Percentiles rank a stretch among this genome's conserved stretches.
These are phyloP conservation scores for Exophiala viscosa DNA, from an alignment of 2,329 filamentous ascomycete species.

Conservation along the genomic window DNA sequence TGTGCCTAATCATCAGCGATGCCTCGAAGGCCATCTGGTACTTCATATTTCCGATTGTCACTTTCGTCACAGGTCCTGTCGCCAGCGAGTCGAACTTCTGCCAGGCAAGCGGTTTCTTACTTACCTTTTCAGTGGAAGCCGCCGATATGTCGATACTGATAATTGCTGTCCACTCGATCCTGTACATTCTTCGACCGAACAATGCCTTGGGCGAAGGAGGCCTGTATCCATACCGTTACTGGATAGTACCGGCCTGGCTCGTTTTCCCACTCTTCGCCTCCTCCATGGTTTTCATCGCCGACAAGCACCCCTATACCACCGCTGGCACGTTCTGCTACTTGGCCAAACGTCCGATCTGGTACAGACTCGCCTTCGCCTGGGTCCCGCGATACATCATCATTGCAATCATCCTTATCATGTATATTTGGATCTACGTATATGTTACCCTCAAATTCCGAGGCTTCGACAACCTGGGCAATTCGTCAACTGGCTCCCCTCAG, in stretches of 20 bases:
- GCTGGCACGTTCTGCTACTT: conserved; percentile 68
- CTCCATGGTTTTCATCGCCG: conserved; percentile 60
- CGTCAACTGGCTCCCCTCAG: conserved; percentile 1
- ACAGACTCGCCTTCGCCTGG: conserved; percentile 66
- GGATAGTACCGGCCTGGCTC: conserved; percentile 57
- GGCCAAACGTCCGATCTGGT: conserved; percentile 65
- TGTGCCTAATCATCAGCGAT: conserved; percentile 70
- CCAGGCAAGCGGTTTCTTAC: conserved; percentile 65
- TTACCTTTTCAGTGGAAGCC: conserved; percentile 64
- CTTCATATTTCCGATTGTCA: conserved; percentile 60
- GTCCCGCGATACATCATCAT: conserved; percentile 69
- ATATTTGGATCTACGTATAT: conserved; percentile 67
- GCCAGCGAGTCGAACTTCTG: conserved; percentile 56
- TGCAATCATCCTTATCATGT: conserved; percentile 60
- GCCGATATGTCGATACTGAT: conserved; percentile 66
- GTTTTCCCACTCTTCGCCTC: conserved; percentile 59
- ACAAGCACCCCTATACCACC: conserved; percentile 53
- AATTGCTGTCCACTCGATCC: conserved; percentile 68
- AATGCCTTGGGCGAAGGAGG: conserved; percentile 52
- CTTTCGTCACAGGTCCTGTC: conserved; percentile 53
- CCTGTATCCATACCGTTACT: conserved; percentile 63
- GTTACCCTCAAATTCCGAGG: conserved; percentile 50
- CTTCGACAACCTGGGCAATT: conserved; percentile 27
- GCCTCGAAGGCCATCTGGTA: conserved; percentile 68
- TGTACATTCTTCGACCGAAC: conserved; percentile 65